A percentile compares a stretch with the other conserved stretches of the same genome.
These are phyloP conservation scores for Pseudotsuga menziesii DNA, from an alignment of 75 land plant genomes.

Conservation along the genomic window DNA sequence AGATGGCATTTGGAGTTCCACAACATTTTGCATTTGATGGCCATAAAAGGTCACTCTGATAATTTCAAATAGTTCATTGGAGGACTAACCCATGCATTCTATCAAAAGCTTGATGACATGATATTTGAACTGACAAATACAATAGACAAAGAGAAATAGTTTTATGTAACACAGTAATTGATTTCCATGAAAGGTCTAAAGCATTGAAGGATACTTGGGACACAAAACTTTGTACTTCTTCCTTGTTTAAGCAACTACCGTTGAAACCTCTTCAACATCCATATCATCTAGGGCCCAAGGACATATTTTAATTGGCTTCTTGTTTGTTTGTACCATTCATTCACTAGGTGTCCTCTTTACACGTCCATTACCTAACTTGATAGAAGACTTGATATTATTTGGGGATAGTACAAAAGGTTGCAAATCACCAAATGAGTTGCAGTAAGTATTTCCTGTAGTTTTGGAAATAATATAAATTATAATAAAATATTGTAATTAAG, in stretches of 20 bases:
- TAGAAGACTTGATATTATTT: slow-evolving; percentile 28
- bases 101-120: too few species aligned
- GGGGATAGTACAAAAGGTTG: slow-evolving; percentile 66
- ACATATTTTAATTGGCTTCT: slow-evolving; percentile 62
- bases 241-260: slow-evolving; percentile 73
- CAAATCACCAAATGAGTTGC: background rate
- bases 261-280: slow-evolving; percentile 79
- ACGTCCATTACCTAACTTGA: slow-evolving; percentile 28
- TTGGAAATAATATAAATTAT: background rate
- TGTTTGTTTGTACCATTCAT: slow-evolving; percentile 26
- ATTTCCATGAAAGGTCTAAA: too few species aligned
- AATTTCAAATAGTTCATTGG: too few species aligned
- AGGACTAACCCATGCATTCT: too few species aligned
- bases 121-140: too few species aligned
- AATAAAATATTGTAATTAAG: background rate
- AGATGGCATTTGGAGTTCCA: too few species aligned
- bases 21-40: too few species aligned
- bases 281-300: slow-evolving; percentile 89
- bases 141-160: too few species aligned
- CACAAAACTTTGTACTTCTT: slow-evolving; percentile 73
- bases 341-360: slow-evolving; percentile 41
- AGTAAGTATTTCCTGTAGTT: slow-evolving; percentile 3
- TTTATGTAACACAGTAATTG: too few species aligned
- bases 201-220: slow-evolving; percentile 23
- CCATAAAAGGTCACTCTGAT: too few species aligned